Conservation (phyloP, 2,329 filamentous ascomycete species). For the Cordyceps fumosorosea region DNA sequence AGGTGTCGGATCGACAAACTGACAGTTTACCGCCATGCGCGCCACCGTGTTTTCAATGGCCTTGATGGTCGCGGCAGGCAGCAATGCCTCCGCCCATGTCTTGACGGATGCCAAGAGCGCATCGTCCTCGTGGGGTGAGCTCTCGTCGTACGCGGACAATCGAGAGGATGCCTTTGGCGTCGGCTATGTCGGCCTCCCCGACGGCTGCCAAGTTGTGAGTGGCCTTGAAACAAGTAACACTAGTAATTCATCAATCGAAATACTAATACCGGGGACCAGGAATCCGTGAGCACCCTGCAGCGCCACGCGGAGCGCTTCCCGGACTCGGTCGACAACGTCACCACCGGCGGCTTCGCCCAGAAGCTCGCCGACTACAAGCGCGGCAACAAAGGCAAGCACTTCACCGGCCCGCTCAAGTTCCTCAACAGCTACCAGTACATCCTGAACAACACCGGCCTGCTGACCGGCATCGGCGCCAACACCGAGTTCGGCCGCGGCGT, state of each 20-base stretch:
- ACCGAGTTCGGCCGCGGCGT: slow-evolving; percentile 45
- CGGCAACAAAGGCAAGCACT: slow-evolving; percentile 27
- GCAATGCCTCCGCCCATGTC: slow-evolving; percentile 10
- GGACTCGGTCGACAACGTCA: slow-evolving; percentile 40
- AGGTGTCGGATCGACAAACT: not conserved
- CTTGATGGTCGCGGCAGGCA: not conserved
- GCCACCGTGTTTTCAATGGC: not conserved
- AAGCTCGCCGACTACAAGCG: slow-evolving; percentile 40
- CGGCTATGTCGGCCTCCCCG: slow-evolving; percentile 38
- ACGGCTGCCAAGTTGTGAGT: slow-evolving; percentile 35
- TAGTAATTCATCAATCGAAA: not conserved
- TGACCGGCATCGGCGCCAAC: slow-evolving; percentile 42
- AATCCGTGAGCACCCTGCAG: slow-evolving; percentile 44
- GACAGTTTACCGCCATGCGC: not conserved
- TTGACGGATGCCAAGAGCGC: slow-evolving; percentile 25
- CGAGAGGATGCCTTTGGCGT: slow-evolving; percentile 40
- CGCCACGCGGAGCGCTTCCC: slow-evolving; percentile 48
- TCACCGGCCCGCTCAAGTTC: slow-evolving; percentile 43
- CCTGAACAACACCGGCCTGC: slow-evolving; percentile 31
- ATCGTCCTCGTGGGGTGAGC: slow-evolving; percentile 36
- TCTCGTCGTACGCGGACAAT: slow-evolving; percentile 41
- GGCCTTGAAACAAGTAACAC: not conserved
- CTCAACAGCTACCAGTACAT: slow-evolving; percentile 45
- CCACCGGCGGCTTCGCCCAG: slow-evolving; percentile 40
- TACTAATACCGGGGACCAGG: slow-evolving; percentile 23